Percentiles rank a stretch among this genome's conserved stretches.
phyloP scores from a whole-genome alignment of 169 alveolate genomes.

The Plasmodium sp. region DNA sequence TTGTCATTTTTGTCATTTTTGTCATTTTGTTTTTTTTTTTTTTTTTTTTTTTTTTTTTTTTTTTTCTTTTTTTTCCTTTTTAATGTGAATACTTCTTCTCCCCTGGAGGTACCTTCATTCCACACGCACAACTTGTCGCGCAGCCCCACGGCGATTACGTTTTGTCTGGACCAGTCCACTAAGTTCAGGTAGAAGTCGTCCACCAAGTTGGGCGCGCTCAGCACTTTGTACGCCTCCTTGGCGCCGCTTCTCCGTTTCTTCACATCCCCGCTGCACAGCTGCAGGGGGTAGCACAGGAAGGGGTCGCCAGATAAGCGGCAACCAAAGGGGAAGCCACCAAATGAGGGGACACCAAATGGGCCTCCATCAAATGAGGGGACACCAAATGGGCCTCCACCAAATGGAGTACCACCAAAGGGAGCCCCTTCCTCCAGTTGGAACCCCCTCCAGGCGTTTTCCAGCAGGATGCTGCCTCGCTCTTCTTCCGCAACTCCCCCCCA shows the following conservation, averaged over 20 bases:
- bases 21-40: conserved; percentile 5
- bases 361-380: neutral
- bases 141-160: conserved; percentile 86
- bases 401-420: neutral
- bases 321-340: neutral
- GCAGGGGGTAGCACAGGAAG: conserved; percentile 1
- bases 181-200: conserved; percentile 89
- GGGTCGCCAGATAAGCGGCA: neutral
- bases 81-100: conserved; percentile 26
- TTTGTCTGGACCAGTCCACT: conserved; percentile 89
- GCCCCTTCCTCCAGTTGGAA: neutral
- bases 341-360: neutral
- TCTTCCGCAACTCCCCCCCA: neutral
- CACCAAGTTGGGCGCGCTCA: conserved; percentile 87
- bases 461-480: neutral
- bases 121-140: conserved; percentile 87
- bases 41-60: conserved; percentile 18
- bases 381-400: no score
- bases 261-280: neutral
- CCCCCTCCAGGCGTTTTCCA: conserved; percentile 10
- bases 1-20: conserved; percentile 30
- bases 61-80: neutral
- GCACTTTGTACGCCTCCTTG: conserved; percentile 72
- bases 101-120: conserved; percentile 67
- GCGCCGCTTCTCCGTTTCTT: conserved; percentile 53